Conservation (phyloP, 352 stramenopile species). For the Globisporangium splendens region DNA sequence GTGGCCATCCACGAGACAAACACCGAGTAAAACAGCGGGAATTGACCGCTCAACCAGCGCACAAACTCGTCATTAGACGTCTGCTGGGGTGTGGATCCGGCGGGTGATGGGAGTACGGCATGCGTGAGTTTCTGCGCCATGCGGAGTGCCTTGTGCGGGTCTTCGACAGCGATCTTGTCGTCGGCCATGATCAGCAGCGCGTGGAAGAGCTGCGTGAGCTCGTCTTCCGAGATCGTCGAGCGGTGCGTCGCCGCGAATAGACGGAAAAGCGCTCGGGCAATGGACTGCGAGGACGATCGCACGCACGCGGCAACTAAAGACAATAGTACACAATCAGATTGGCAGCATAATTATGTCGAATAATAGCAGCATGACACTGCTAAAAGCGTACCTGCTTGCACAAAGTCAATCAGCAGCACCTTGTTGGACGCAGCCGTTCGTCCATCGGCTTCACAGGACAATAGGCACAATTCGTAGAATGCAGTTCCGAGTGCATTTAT, state of each 20-base stretch:
- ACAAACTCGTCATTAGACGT: slow-evolving; percentile 60
- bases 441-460: slow-evolving; percentile 22
- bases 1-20: slow-evolving; percentile 71
- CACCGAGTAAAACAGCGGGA: slow-evolving; percentile 70
- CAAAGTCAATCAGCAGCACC: slow-evolving; percentile 51
- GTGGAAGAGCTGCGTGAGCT: slow-evolving; percentile 44
- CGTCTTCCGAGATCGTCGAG: slow-evolving; percentile 33
- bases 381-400: slow-evolving; percentile 44
- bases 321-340: neutral
- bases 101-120: slow-evolving; percentile 29
- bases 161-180: slow-evolving; percentile 18
- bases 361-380: neutral
- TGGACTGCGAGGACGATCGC: slow-evolving; percentile 57
- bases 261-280: slow-evolving; percentile 47
- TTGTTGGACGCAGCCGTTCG: slow-evolving; percentile 4
- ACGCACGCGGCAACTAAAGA: slow-evolving; percentile 58
- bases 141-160: slow-evolving; percentile 24
- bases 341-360: neutral
- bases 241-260: slow-evolving; percentile 37
- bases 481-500: slow-evolving; percentile 28
- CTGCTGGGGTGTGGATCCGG: slow-evolving; percentile 17
- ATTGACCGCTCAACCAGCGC: slow-evolving; percentile 52
- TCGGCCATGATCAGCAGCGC: slow-evolving; percentile 55
- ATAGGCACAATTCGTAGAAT: slow-evolving; percentile 57
- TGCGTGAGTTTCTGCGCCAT: slow-evolving; percentile 39